Evolutionary conservation across 306 rosid genomes (phyloP).

Genomic region (Begonia masoniana): DNA sequence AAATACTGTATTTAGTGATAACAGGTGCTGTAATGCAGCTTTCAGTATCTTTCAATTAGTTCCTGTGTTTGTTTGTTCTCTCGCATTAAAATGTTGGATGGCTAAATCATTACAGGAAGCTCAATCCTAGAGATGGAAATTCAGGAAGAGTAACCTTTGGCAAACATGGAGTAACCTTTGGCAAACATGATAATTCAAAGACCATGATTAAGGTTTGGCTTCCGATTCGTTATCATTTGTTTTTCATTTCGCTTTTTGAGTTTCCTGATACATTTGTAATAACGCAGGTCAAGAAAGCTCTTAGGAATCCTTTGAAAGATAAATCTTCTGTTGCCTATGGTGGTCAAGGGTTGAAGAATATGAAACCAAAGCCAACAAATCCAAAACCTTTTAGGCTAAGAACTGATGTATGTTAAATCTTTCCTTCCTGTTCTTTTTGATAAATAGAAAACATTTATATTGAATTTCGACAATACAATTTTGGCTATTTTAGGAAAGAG

Average conservation of each 20-base stretch:
- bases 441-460: background rate
- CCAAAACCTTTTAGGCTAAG: constrained; percentile 92
- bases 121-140: constrained; percentile 5
- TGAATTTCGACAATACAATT: constrained; percentile 7
- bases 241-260: constrained; percentile 3
- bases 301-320: constrained; percentile 28
- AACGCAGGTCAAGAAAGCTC: constrained; percentile 20
- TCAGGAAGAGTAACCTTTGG: constrained; percentile 21
- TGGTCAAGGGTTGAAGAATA: constrained; percentile 49
- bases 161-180: constrained; percentile 26
- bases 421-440: constrained; percentile 8
- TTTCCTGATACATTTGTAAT: constrained; percentile 5
- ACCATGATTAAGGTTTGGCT: constrained; percentile 34
- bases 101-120: constrained; percentile 25
- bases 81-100: constrained; percentile 4
- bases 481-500: constrained; percentile 55
- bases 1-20: constrained; percentile 32
- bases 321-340: constrained; percentile 16
- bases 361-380: constrained; percentile 66
- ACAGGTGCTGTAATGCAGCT: constrained; percentile 34
- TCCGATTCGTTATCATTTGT: background rate
- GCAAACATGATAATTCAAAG: constrained; percentile 32
- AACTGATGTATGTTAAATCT: constrained; percentile 62
- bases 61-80: constrained; percentile 9
- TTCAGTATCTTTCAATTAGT: background rate